Conservation (phyloP, 2,329 filamentous ascomycete species). For the Stemphylium vesicarium region DNA sequence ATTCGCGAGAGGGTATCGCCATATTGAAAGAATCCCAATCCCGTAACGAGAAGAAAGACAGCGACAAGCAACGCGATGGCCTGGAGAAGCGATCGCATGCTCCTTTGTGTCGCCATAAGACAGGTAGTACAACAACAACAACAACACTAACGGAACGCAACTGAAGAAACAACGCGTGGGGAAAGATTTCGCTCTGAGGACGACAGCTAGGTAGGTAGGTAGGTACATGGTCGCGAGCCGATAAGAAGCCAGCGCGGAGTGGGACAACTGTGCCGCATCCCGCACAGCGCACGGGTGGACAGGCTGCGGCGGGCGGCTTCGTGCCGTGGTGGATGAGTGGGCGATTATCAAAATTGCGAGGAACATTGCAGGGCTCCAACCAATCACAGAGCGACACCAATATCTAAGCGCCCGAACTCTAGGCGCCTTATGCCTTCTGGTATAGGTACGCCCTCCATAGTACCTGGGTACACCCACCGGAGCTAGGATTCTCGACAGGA, state of each 20-base stretch:
- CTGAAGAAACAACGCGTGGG: background rate
- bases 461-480: too few relatives aligned
- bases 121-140: background rate
- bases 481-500: too few relatives aligned
- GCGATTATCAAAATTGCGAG: background rate
- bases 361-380: background rate
- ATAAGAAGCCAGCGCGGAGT: background rate
- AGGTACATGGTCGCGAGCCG: background rate
- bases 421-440: background rate
- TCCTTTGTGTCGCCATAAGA: constrained; percentile 16
- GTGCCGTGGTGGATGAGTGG: background rate
- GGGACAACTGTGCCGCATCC: background rate
- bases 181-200: too few relatives aligned
- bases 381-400: background rate
- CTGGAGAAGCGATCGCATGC: constrained; percentile 20
- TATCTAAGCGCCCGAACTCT: background rate
- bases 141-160: background rate
- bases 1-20: constrained; percentile 9
- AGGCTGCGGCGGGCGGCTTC: background rate
- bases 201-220: background rate
- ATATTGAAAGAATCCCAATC: constrained; percentile 16
- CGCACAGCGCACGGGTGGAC: background rate
- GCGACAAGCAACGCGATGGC: constrained; percentile 16
- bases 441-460: too few relatives aligned
- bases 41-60: constrained; percentile 17